Evolutionary conservation across 345 rosid species (phyloP).

Genomic region (Gossypium bickii): DNA sequence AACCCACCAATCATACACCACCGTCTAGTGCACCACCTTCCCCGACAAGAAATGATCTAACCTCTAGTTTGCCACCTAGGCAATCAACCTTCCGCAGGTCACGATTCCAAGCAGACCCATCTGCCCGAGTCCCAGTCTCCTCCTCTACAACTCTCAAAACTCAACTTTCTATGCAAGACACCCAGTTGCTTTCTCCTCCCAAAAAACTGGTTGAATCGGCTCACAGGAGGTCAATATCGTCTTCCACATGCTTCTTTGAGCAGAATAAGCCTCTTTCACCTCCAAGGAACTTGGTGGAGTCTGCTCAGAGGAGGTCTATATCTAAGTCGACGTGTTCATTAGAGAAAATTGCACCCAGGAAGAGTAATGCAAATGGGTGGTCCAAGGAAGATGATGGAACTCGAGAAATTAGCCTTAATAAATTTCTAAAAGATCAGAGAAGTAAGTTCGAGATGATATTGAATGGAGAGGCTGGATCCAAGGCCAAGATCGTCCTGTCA

Average conservation of each 20-base stretch:
- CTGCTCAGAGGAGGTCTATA: conserved; percentile 39
- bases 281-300: conserved; percentile 48
- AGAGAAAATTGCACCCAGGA: conserved; percentile 30
- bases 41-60: conserved; percentile 15
- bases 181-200: conserved; percentile 43
- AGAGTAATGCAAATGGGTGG: conserved; percentile 13
- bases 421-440: conserved; percentile 47
- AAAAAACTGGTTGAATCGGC: conserved; percentile 31
- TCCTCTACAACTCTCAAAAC: conserved; percentile 32
- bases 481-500: conserved; percentile 55
- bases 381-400: conserved; percentile 27
- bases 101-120: conserved; percentile 39
- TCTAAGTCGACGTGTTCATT: conserved; percentile 48
- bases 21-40: conserved; percentile 13
- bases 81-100: conserved; percentile 37
- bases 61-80: conserved; percentile 35
- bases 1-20: conserved; percentile 22
- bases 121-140: conserved; percentile 20
- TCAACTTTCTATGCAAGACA: conserved; percentile 22
- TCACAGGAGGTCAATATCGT: conserved; percentile 39
- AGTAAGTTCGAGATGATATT: conserved; percentile 37
- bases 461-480: conserved; percentile 30
- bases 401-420: conserved; percentile 30
- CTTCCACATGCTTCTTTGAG: conserved; percentile 28
- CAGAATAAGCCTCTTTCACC: conserved; percentile 41